Conservation (phyloP, 164 flowering plant genomes). For the Umbellularia californica region DNA sequence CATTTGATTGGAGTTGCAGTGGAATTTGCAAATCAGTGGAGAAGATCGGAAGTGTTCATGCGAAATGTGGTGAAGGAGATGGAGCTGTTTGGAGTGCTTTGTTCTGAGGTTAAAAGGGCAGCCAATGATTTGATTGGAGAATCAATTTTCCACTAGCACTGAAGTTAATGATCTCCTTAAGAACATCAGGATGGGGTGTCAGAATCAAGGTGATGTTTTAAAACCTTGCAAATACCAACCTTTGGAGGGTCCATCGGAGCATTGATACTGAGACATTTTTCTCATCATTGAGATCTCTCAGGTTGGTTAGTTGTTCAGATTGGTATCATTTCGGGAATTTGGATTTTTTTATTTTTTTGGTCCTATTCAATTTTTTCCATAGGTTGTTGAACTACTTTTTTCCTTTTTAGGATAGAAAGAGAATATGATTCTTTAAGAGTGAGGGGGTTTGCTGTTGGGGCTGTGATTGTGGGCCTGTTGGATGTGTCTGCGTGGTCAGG, state of each 20-base stretch:
- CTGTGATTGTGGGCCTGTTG: too few species aligned
- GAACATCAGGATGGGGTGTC: not conserved
- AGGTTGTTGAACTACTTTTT: not conserved
- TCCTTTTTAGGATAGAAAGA: not conserved
- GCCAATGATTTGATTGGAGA: not conserved
- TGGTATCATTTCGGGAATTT: not conserved
- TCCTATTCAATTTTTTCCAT: not conserved
- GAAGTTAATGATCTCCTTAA: not conserved
- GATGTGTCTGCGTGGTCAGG: too few species aligned
- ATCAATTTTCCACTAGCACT: not conserved
- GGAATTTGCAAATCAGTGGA: constrained; percentile 89
- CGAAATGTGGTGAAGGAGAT: constrained; percentile 74
- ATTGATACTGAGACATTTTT: not conserved
- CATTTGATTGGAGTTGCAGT: constrained; percentile 94
- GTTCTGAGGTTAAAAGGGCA: constrained; percentile 14
- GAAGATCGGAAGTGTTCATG: constrained; percentile 63
- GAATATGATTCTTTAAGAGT: not conserved
- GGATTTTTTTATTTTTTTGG: not conserved
- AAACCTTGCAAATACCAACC: not conserved
- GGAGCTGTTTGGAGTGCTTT: constrained; percentile 68
- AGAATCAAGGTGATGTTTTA: too few species aligned
- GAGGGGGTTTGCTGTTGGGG: not conserved
- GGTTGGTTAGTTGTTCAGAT: not conserved
- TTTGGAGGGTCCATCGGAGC: too few species aligned
- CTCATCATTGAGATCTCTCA: too few species aligned